Evolutionary conservation across 768 basidiomycete genomes (phyloP).

Genomic region (Amanita pseudoporphyria): DNA sequence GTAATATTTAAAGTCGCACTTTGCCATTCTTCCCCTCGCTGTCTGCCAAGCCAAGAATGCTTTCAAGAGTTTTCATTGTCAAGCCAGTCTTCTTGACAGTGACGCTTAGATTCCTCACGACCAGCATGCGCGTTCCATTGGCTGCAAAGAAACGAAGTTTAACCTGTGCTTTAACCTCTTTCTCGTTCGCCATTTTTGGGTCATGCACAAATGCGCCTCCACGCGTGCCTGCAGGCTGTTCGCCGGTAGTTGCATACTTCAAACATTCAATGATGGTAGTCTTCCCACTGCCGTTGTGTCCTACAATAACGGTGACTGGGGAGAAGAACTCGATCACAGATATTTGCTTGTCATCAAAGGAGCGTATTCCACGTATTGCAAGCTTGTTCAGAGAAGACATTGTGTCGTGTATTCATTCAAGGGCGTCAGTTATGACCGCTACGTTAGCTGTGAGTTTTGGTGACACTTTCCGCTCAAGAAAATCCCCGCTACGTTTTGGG

Average conservation of each 20-base stretch:
- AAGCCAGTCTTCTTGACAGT: conserved; percentile 88
- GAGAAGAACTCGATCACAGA: conserved; percentile 95
- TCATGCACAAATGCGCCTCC: conserved; percentile 99
- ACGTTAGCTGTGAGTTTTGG: background rate
- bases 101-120: conserved; percentile 84
- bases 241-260: conserved; percentile 97
- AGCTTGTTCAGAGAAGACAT: conserved; percentile 90
- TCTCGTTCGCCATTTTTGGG: conserved; percentile 99
- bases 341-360: conserved; percentile 93
- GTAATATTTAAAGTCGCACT: conserved; percentile 29
- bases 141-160: conserved; percentile 88
- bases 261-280: conserved; percentile 99
- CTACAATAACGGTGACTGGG: conserved; percentile 97
- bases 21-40: conserved; percentile 64
- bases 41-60: conserved; percentile 70
- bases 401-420: background rate
- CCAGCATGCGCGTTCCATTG: conserved; percentile 85
- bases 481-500: no score
- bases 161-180: conserved; percentile 98
- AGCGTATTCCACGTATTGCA: conserved; percentile 88
- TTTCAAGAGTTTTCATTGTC: conserved; percentile 98
- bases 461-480: no score
- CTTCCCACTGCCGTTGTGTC: conserved; percentile 97
- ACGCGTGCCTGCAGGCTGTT: conserved; percentile 94
- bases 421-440: background rate